A percentile compares a stretch with the other conserved stretches of the same genome.
These are phyloP conservation scores for Penicillium coffeae DNA, from an alignment of 495 filamentous ascomycete species.

Conservation along the genomic window DNA sequence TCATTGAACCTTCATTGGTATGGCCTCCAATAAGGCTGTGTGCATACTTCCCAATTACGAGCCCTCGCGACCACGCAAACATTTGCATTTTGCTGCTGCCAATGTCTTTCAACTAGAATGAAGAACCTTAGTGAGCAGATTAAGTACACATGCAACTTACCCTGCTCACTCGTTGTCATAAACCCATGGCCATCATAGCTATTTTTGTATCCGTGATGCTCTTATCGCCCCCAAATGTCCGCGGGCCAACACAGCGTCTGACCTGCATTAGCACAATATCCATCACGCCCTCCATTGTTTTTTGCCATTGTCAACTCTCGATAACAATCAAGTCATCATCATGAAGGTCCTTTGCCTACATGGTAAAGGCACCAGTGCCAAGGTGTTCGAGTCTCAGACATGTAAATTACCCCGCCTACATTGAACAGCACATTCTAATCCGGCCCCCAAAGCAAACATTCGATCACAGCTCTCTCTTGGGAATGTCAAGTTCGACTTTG, in stretches of 20 bases:
- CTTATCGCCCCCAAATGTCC: background rate
- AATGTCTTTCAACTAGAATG: too few species aligned
- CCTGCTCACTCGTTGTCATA: too few species aligned
- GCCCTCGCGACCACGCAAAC: too few species aligned
- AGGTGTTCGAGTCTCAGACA: conserved; percentile 57
- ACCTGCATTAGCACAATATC: background rate
- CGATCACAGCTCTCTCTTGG: conserved; percentile 32
- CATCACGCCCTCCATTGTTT: background rate
- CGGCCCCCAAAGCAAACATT: conserved; percentile 37
- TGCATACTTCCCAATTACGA: too few species aligned
- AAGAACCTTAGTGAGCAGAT: too few species aligned
- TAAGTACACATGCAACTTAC: too few species aligned
- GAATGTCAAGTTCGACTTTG: conserved; percentile 51
- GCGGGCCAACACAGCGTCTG: background rate
- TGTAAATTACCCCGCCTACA: conserved; percentile 30
- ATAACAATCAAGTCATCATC: conserved; percentile 4
- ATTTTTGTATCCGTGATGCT: background rate
- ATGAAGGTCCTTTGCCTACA: conserved; percentile 64
- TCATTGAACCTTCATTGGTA: too few species aligned
- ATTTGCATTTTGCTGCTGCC: too few species aligned
- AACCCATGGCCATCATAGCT: too few species aligned
- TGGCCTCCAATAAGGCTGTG: too few species aligned
- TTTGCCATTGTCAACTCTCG: background rate
- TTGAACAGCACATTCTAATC: conserved; percentile 12
- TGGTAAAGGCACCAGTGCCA: conserved; percentile 56